A percentile compares a stretch with the other conserved stretches of the same genome.
phyloP scores from a whole-genome alignment of 2,329 filamentous ascomycete species.

The Chaetothyriales sp. region DNA sequence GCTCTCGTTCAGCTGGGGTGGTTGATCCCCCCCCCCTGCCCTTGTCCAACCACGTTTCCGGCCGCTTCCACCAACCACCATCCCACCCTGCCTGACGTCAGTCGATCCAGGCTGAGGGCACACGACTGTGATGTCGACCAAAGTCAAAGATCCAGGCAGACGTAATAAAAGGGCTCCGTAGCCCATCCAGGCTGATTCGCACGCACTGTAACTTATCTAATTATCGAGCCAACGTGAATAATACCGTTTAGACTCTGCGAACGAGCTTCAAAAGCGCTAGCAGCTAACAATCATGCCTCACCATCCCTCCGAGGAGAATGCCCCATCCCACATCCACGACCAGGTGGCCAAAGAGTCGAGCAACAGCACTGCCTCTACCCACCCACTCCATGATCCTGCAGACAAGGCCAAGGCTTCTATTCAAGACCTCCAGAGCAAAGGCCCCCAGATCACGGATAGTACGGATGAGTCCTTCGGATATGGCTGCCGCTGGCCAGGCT shows the following conservation, averaged over 20 bases:
- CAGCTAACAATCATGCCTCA: slow-evolving; percentile 24
- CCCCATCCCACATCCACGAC: slow-evolving; percentile 23
- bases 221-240: neutral
- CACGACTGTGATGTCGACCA: no score
- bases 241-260: neutral
- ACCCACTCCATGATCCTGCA: slow-evolving; percentile 22
- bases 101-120: no score
- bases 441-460: slow-evolving; percentile 31
- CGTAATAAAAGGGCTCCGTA: no score
- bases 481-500: slow-evolving; percentile 41
- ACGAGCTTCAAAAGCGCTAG: neutral
- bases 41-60: no score
- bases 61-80: no score
- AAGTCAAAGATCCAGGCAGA: no score
- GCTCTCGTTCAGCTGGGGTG: no score
- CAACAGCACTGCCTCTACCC: slow-evolving; percentile 25
- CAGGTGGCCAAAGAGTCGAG: slow-evolving; percentile 26
- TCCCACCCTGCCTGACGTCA: no score
- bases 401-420: slow-evolving; percentile 21
- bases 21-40: no score
- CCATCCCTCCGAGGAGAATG: slow-evolving; percentile 26
- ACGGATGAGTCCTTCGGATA: slow-evolving; percentile 21
- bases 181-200: no score
- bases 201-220: no score
- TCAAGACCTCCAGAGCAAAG: slow-evolving; percentile 28